phyloP scores from a whole-genome alignment of 257 asterid genomes.

The Fraxinus excelsior region DNA sequence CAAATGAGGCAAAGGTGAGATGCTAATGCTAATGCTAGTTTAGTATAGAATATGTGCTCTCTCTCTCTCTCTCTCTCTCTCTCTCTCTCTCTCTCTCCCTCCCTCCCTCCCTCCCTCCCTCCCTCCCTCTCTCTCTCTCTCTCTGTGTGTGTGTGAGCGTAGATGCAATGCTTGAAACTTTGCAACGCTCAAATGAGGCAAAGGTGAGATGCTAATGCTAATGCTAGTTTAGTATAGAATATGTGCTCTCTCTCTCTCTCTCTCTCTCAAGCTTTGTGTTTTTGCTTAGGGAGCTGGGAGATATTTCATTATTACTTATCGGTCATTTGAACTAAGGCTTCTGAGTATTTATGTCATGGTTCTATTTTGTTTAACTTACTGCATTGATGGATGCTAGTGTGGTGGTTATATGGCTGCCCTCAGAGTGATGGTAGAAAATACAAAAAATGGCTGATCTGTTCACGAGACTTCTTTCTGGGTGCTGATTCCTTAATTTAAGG shows the following conservation, averaged over 20 bases:
- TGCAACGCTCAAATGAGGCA: constrained; percentile 58
- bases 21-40: no score
- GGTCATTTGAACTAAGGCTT: not conserved
- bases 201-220: constrained; percentile 42
- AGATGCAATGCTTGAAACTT: constrained; percentile 87
- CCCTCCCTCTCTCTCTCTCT: no score
- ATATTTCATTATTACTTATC: not conserved
- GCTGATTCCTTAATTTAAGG: not conserved
- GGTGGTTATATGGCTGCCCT: not conserved
- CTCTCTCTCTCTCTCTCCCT: no score
- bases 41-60: no score
- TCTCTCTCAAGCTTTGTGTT: not conserved
- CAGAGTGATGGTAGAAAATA: not conserved
- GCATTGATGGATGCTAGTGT: not conserved
- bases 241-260: not conserved
- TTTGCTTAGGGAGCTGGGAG: not conserved
- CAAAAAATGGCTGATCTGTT: not conserved
- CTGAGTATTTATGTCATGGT: not conserved
- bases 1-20: constrained; percentile 60
- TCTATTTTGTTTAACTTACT: not conserved
- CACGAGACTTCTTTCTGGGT: not conserved
- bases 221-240: constrained; percentile 4
- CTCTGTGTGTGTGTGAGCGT: no score
- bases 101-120: no score
- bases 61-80: no score